A percentile compares a stretch with the other conserved stretches of the same genome.
Conservation (phyloP, 768 basidiomycete species). For the Mycena galopus region DNA sequence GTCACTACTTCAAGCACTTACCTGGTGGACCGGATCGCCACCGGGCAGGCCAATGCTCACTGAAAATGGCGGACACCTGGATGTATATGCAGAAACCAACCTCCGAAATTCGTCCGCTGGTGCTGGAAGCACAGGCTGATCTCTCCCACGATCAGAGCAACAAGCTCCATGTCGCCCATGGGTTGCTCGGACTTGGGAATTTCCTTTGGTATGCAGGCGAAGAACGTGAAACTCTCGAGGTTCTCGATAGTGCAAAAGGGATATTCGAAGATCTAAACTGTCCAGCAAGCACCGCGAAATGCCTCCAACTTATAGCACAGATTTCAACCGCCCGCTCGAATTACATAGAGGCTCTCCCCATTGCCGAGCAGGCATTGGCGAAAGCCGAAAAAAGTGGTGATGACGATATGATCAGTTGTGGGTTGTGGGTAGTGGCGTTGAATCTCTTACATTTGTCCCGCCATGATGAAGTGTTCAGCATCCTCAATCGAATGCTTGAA, state of each 20-base stretch:
- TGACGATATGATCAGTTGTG: too few relatives aligned
- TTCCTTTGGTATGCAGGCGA: neutral
- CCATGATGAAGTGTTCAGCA: too few relatives aligned
- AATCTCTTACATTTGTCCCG: too few relatives aligned
- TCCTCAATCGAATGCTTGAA: too few relatives aligned
- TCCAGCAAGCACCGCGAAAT: constrained; percentile 28
- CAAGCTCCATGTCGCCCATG: neutral
- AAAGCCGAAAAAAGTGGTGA: too few relatives aligned
- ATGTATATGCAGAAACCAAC: neutral
- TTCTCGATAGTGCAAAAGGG: neutral
- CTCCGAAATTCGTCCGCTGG: neutral
- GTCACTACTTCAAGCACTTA: neutral
- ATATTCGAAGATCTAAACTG: constrained; percentile 7
- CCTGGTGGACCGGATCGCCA: neutral
- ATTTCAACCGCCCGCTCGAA: too few relatives aligned
- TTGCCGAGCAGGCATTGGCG: too few relatives aligned
- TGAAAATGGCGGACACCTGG: constrained; percentile 3
- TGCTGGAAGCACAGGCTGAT: neutral
- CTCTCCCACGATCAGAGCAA: neutral
- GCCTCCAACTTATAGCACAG: too few relatives aligned
- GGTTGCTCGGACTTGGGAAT: constrained; percentile 11
- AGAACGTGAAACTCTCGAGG: neutral
- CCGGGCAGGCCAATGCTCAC: neutral
- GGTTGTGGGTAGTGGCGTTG: too few relatives aligned
- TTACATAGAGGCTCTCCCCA: too few relatives aligned